Percentiles rank a stretch among this genome's conserved stretches.
phyloP scores from a whole-genome alignment of 768 basidiomycete species.

The Mrakia gelida region DNA sequence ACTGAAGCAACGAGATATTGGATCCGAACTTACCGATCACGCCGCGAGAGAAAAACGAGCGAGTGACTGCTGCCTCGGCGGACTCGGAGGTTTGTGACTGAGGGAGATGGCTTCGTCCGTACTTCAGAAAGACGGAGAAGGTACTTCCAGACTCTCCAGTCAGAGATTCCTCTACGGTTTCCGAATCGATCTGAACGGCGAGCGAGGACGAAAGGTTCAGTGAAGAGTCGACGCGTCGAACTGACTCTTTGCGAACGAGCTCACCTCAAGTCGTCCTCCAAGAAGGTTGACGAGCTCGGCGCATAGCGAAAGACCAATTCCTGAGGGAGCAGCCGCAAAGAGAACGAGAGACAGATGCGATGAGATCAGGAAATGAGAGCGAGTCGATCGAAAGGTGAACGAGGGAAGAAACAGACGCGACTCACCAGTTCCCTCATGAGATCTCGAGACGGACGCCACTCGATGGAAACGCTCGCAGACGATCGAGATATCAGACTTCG shows the following conservation, averaged over 20 bases:
- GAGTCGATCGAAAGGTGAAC: not conserved
- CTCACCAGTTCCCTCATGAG: constrained; percentile 24
- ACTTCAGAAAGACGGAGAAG: constrained; percentile 19
- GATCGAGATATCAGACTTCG: constrained; percentile 15
- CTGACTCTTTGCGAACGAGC: too few species aligned
- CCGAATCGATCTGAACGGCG: not conserved
- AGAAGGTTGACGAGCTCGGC: constrained; percentile 20
- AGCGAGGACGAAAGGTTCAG: too few species aligned
- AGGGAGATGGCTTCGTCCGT: constrained; percentile 23
- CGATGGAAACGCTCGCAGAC: constrained; percentile 31
- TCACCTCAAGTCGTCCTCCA: constrained; percentile 12
- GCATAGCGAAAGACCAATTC: constrained; percentile 26
- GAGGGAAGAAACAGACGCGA: not conserved
- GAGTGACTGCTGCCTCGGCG: not conserved
- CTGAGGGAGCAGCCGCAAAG: too few species aligned
- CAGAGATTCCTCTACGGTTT: constrained; percentile 19
- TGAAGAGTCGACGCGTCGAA: too few species aligned
- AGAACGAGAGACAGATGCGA: not conserved
- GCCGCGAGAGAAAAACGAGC: constrained; percentile 14
- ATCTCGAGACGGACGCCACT: not conserved
- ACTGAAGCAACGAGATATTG: not conserved
- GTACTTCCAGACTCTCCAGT: constrained; percentile 18
- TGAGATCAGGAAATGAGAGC: not conserved
- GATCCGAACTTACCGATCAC: not conserved
- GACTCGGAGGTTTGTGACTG: not conserved